Evolutionary conservation across 306 rosid species (phyloP).

Genomic region (Gastrolobium bilobum): DNA sequence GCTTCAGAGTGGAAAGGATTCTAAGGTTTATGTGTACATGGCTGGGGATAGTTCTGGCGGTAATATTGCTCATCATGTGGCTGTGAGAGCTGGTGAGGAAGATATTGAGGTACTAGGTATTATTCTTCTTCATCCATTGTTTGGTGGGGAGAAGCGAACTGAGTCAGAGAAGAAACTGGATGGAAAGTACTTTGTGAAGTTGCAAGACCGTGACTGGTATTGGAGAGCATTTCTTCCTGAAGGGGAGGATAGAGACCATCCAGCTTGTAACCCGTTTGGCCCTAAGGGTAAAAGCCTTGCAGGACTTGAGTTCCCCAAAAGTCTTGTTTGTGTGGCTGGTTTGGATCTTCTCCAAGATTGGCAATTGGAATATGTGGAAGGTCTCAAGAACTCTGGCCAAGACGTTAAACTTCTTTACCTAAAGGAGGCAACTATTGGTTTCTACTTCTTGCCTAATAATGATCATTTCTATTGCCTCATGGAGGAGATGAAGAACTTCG

Average conservation of each 20-base stretch:
- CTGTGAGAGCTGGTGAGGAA: constrained; percentile 70
- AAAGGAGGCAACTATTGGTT: constrained; percentile 86
- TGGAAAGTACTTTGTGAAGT: constrained; percentile 82
- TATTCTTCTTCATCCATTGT: constrained; percentile 91
- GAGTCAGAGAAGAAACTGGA: constrained; percentile 75
- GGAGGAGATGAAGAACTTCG: constrained; percentile 78
- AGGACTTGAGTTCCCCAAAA: constrained; percentile 76
- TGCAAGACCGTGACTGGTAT: constrained; percentile 94
- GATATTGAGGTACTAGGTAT: constrained; percentile 81
- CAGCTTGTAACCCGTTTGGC: constrained; percentile 84
- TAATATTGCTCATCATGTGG: constrained; percentile 86
- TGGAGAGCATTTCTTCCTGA: constrained; percentile 93
- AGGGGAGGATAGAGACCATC: constrained; percentile 89
- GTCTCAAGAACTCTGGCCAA: constrained; percentile 67
- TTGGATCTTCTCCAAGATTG: constrained; percentile 92
- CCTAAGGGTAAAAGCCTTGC: constrained; percentile 66
- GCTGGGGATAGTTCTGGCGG: constrained; percentile 96
- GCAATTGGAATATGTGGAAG: constrained; percentile 84
- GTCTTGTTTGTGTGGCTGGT: constrained; percentile 91
- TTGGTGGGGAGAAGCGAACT: constrained; percentile 75
- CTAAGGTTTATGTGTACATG: constrained; percentile 76
- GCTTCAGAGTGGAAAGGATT: constrained; percentile 86
- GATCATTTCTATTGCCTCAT: constrained; percentile 76
- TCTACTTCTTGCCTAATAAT: constrained; percentile 95
- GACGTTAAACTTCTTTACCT: constrained; percentile 74